Percentiles rank a stretch among this genome's conserved stretches.
Conservation (phyloP, 2,329 filamentous ascomycete species). For the Claviceps sp. region DNA sequence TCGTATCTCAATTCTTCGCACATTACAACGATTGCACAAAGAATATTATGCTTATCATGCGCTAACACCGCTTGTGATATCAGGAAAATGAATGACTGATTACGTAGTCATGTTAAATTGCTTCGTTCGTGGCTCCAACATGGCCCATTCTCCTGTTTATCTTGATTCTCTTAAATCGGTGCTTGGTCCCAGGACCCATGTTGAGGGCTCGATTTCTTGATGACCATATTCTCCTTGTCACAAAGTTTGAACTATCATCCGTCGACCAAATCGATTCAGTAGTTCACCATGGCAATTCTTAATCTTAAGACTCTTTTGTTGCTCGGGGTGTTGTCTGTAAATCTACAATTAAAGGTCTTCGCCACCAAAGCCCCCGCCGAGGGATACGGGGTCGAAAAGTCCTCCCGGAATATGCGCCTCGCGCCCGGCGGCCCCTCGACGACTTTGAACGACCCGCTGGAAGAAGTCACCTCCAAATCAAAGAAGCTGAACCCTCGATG, state of each 20-base stretch:
- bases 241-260: no score
- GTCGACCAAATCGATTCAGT: background rate
- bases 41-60: accelerated
- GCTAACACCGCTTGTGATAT: background rate
- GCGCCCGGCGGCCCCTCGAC: background rate
- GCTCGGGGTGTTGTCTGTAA: background rate
- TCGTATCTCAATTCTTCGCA: no score
- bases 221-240: background rate
- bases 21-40: no score
- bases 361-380: background rate
- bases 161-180: background rate
- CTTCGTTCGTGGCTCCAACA: no score
- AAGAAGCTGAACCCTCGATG: background rate
- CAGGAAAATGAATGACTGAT: no score
- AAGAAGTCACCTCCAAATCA: background rate
- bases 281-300: background rate
- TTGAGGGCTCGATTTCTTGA: background rate
- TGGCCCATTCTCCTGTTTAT: no score
- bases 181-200: background rate
- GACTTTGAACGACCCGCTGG: background rate
- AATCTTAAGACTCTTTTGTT: background rate
- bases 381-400: background rate
- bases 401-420: background rate
- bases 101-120: no score
- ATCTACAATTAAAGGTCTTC: background rate